These are phyloP conservation scores for Dactylorhiza incarnata DNA, from an alignment of 106 monocot genomes.

Conservation along the genomic window DNA sequence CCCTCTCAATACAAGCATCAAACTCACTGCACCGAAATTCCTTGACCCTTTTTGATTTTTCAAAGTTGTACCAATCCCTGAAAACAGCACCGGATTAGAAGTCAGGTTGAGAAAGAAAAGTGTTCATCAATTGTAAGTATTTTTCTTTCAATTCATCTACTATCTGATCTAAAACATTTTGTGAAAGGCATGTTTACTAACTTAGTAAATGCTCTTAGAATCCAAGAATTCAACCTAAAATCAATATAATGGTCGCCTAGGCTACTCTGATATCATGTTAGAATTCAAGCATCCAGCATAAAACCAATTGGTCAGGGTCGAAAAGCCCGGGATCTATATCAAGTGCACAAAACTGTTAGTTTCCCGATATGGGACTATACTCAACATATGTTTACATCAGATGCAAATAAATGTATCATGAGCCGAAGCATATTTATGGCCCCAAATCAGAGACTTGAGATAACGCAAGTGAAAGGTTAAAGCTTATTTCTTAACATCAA, in stretches of 20 bases:
- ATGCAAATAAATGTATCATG: not conserved
- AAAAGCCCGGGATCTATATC: too few relatives aligned
- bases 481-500: not conserved
- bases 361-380: too few relatives aligned
- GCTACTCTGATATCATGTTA: too few relatives aligned
- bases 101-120: not conserved
- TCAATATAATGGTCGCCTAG: too few relatives aligned
- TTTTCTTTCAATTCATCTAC: not conserved
- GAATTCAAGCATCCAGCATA: too few relatives aligned
- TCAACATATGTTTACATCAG: not conserved
- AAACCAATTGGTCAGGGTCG: too few relatives aligned
- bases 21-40: constrained; percentile 97
- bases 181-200: not conserved
- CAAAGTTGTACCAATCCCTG: constrained; percentile 99
- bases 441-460: not conserved
- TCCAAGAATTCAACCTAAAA: too few relatives aligned
- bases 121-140: not conserved
- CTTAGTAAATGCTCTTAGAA: too few relatives aligned
- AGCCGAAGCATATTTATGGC: not conserved
- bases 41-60: constrained; percentile 96
- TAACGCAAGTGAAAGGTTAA: not conserved
- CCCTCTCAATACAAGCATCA: constrained; percentile 95
- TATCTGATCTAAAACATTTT: not conserved
- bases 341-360: too few relatives aligned
- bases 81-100: constrained; percentile 7